Evolutionary conservation across 2,329 filamentous ascomycete species (phyloP), one percentile per base, ranked within the genome.

Genomic region (Trichoderma harzianum): DNA sequence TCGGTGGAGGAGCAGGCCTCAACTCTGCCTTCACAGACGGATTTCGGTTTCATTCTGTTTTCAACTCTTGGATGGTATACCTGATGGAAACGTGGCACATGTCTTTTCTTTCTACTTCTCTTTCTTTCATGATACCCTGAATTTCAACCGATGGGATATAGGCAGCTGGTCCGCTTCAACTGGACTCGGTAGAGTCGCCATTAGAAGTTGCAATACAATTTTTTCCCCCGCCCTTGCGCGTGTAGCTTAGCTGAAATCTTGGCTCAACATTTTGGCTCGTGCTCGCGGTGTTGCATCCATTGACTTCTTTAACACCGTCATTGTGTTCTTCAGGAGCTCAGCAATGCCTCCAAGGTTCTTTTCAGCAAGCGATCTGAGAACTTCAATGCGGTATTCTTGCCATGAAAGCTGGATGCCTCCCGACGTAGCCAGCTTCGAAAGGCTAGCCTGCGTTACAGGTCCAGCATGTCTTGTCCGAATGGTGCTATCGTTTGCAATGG

Each of bases 321-420:
- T 94, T 1, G 93, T 95, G 76, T 90, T 93, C 79, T 92, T 92
- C 86, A 97, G 91, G 76, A 97, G 81, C 74, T 91, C 86, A 18
- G 88, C 87, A 34, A 95, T 85, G 0, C 94, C 94, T 12, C 80
- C 82, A 60, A 92, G 85, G 0, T 91, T 92, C 68, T 86, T 86
- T 7, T 82, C 83, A 72, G 91, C 90, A 73, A 97, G 80, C 81
- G 90, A 89, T 64, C 86, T 85, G 71, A 97, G 81, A 73, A 95
- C 90, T n/a, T 89, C 87, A 7, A 93, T 83, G 72, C 92, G 86
- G 79, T 94, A 97, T 64, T 92, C 89, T 76, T 91, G 89, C 91
- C 92, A 97, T 16, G 84, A 85, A 51, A 95, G 78, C 65, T 82
- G 84, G 30, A 94, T 78, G 0, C 93, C 93, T 1, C 92, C 92